A percentile compares a stretch with the other conserved stretches of the same genome.
Conservation (phyloP, 192 early-diverging fungal genomes). For the Backusella parvicylindrica region DNA sequence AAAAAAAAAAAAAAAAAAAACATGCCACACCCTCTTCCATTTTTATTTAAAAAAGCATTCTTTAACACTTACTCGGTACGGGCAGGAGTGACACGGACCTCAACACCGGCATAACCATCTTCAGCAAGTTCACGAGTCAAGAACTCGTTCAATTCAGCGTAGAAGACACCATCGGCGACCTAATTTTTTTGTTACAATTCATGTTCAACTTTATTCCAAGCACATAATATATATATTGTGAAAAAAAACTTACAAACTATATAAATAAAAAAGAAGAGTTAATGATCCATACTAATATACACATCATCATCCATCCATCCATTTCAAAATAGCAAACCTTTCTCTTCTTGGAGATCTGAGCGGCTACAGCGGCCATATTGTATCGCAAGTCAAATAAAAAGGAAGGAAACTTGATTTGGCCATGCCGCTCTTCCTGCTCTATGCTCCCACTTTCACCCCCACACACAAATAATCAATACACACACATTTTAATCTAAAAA, state of each 20-base stretch:
- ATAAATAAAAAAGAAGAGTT: not conserved
- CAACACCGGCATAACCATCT: conserved; percentile 99
- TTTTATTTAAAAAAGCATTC: not conserved
- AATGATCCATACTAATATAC: not conserved
- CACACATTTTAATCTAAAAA: not conserved
- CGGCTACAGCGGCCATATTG: conserved; percentile 17
- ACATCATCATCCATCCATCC: not conserved
- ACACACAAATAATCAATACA: not conserved
- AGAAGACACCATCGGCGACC: conserved; percentile 99
- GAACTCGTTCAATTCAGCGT: conserved; percentile 99
- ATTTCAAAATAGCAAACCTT: not conserved
- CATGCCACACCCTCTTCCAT: not conserved
- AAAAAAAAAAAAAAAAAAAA: too few species aligned
- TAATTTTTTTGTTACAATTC: not conserved
- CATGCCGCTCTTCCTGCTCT: not conserved
- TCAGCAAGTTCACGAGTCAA: conserved; percentile 94
- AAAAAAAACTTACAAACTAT: conserved; percentile 12
- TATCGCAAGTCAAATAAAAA: conserved; percentile 6
- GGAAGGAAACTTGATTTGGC: conserved; percentile 14
- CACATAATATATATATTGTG: not conserved
- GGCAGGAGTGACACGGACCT: conserved; percentile 98
- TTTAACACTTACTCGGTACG: conserved; percentile 73
- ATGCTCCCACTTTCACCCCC: not conserved
- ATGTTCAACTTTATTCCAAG: not conserved
- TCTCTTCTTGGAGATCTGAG: conserved; percentile 15